Percentiles rank a stretch among this genome's conserved stretches.
Evolutionary conservation across 179 eudicot species (phyloP).

Genomic region (Patellifolia procumbens): DNA sequence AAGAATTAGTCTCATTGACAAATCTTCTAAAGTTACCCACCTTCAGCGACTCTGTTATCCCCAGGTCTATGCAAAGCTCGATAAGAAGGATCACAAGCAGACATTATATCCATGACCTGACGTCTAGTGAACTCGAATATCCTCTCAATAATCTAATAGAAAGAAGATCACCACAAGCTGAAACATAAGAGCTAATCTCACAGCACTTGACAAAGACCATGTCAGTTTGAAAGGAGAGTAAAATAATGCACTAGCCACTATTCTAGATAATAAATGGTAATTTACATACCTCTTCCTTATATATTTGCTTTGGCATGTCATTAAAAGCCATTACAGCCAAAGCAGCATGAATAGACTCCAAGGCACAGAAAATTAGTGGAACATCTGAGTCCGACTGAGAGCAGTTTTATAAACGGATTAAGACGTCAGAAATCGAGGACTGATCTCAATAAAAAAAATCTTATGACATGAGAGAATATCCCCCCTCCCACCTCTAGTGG

Average conservation of each 20-base stretch:
- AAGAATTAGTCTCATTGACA: background rate
- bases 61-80: slow-evolving; percentile 88
- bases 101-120: slow-evolving; percentile 83
- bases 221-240: background rate
- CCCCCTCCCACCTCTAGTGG: background rate
- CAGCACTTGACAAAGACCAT: slow-evolving; percentile 12
- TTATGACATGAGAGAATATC: background rate
- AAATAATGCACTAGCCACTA: background rate
- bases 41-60: slow-evolving; percentile 68
- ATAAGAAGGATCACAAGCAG: slow-evolving; percentile 83
- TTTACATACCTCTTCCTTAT: slow-evolving; percentile 81
- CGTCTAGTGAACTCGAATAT: slow-evolving; percentile 86
- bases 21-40: slow-evolving; percentile 39
- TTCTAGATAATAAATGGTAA: background rate
- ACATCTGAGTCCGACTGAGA: slow-evolving; percentile 81
- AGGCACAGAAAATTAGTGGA: slow-evolving; percentile 64
- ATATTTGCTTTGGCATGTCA: slow-evolving; percentile 92
- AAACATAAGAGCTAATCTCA: slow-evolving; percentile 8
- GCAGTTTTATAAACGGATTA: slow-evolving; percentile 9
- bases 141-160: slow-evolving; percentile 81
- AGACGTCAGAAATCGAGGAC: slow-evolving; percentile 6
- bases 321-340: slow-evolving; percentile 69
- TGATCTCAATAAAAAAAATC: background rate
- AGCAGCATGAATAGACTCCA: slow-evolving; percentile 96
- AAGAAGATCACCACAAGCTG: slow-evolving; percentile 11